A percentile compares a stretch with the other conserved stretches of the same genome.
Conservation (phyloP, 1,284 basidiomycete genomes). For the Ceraceosorus guamensis region DNA sequence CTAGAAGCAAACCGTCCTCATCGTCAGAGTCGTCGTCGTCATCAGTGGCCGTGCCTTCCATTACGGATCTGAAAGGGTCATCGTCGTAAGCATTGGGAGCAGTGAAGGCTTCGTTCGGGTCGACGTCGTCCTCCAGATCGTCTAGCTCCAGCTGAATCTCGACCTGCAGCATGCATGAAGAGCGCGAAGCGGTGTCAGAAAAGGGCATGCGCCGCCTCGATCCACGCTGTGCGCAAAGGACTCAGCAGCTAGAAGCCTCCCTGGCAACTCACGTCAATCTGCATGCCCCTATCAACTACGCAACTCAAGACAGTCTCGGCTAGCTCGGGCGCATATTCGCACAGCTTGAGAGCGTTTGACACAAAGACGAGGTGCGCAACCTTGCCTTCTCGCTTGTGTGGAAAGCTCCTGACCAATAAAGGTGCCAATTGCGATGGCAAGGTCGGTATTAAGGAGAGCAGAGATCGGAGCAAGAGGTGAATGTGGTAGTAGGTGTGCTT, state of each 20-base stretch:
- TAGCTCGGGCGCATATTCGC: conserved; percentile 82
- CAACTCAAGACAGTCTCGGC: conserved; percentile 74
- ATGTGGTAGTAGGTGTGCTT: conserved; percentile 76
- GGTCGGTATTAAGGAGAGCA: conserved; percentile 70
- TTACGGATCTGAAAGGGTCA: conserved; percentile 73
- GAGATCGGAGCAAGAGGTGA: conserved; percentile 73
- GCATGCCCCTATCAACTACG: conserved; percentile 81
- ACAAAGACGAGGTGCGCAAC: conserved; percentile 81
- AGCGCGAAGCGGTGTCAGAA: not conserved
- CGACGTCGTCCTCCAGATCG: conserved; percentile 62
- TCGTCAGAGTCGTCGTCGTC: conserved; percentile 18
- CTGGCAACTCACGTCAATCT: conserved; percentile 64
- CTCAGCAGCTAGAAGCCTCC: not conserved
- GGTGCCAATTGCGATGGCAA: conserved; percentile 59
- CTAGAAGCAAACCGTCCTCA: conserved; percentile 37
- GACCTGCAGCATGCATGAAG: conserved; percentile 41
- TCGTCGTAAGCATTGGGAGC: conserved; percentile 20
- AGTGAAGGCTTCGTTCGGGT: conserved; percentile 19
- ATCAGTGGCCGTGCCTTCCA: conserved; percentile 57
- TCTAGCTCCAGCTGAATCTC: conserved; percentile 95
- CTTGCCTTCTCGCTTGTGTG: conserved; percentile 82
- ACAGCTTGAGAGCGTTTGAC: conserved; percentile 76
- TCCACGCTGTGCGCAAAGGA: no score
- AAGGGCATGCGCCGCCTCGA: not conserved
- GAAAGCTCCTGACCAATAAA: conserved; percentile 74